These are phyloP conservation scores for Hordeum pubiflorum DNA, from an alignment of 202 grass and related monocot species.

Conservation along the genomic window DNA sequence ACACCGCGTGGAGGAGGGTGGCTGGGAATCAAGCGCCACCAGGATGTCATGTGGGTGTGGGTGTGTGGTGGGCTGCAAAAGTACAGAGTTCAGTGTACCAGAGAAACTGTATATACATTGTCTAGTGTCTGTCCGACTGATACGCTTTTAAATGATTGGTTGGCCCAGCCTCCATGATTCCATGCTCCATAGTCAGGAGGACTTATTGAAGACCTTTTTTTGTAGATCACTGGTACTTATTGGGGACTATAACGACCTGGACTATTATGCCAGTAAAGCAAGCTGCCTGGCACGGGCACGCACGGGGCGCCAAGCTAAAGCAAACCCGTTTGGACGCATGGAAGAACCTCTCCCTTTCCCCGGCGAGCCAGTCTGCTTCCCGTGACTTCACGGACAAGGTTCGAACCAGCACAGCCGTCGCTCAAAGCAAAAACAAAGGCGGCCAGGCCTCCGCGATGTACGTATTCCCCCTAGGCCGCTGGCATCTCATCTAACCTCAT, in stretches of 20 bases:
- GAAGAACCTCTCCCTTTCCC: not conserved
- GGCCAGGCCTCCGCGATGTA: not conserved
- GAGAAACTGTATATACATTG: too few species aligned
- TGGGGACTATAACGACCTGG: not conserved
- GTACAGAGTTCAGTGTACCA: not conserved
- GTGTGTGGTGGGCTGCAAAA: not conserved
- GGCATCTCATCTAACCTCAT: not conserved
- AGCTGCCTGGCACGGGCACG: not conserved
- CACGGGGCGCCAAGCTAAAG: not conserved
- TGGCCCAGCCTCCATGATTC: not conserved
- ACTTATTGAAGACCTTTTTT: not conserved
- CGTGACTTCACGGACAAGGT: slow-evolving; percentile 9
- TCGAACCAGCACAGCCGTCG: not conserved
- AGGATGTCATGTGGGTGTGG: not conserved
- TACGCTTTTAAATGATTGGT: not conserved
- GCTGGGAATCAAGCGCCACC: not conserved
- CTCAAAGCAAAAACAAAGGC: slow-evolving; percentile 36
- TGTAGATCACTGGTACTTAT: not conserved
- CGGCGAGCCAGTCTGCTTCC: not conserved
- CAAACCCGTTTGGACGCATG: not conserved
- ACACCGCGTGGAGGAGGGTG: not conserved
- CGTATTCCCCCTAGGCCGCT: not conserved
- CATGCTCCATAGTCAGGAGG: not conserved
- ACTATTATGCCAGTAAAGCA: not conserved
- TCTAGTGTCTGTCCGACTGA: too few species aligned